Evolutionary conservation across 2,329 filamentous ascomycete species (phyloP), one percentile per base, ranked within the genome.

Genomic region (Tolypocladium inflatum): DNA sequence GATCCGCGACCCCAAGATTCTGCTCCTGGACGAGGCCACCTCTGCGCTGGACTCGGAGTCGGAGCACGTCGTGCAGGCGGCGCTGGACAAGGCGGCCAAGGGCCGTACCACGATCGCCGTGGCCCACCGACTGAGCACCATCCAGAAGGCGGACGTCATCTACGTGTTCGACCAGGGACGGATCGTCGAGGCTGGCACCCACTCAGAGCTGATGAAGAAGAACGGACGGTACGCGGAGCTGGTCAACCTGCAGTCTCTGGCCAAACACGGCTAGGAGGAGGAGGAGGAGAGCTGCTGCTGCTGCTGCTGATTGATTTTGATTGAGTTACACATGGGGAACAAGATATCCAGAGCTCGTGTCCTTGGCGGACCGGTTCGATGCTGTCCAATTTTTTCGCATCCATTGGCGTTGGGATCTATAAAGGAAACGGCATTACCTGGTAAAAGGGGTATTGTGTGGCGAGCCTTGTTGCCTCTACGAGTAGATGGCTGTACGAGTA

Each of bases 161-260:
- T 97, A 95, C 63, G 93, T 97, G n/a, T 94, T 97, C 70, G 92
- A 97, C 71, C 86, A 90, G 66, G 94, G 93, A 9, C 82, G 84
- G 60, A 84, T 97, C 50, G 89, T 95, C 1, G 93, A 97, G 76
- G 82, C 83, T 64, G 93, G 93, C 6, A 91, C 85, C 10, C 93
- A 97, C 69, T 67, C 76, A 0, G 88, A 91, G 68, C 70, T 93
- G 65, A 85, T 89, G 81, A 80, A 78, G 63, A 80, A 78, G 68
- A 84, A 85, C 62, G 88, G 89, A 4, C 80, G 88, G 54, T 94
- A 94, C 68, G 85, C 83, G 11, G 89, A 93, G 75, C 72, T 94
- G 63, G 90, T 93, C 54, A 90, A 89, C 63, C 74, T 93, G 64
- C 90, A 94, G 78, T 90, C 86, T 70, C 73, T 94, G 67, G 88